These are phyloP conservation scores for Rhododendron mucronatum DNA, from an alignment of 148 eudicot genomes.

Conservation along the genomic window DNA sequence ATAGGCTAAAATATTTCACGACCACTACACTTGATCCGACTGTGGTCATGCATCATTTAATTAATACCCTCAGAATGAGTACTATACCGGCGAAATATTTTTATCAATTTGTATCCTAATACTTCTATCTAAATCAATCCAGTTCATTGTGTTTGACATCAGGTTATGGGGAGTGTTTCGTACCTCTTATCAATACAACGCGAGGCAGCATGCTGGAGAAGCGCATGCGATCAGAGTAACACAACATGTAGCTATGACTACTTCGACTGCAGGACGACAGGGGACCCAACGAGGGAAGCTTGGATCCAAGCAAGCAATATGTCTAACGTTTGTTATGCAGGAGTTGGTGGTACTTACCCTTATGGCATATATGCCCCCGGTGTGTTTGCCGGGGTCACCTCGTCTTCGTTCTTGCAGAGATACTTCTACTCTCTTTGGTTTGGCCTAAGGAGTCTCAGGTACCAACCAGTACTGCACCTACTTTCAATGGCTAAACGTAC, in stretches of 20 bases:
- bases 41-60: not conserved
- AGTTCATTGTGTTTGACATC: not conserved
- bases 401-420: conserved; percentile 40
- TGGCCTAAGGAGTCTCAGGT: conserved; percentile 73
- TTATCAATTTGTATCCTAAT: not conserved
- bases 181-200: conserved; percentile 64
- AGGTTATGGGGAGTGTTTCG: conserved; percentile 74
- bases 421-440: conserved; percentile 81
- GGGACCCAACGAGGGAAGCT: conserved; percentile 28
- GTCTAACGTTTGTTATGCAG: conserved; percentile 35
- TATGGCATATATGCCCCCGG: conserved; percentile 64
- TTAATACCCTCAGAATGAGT: not conserved
- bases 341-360: conserved; percentile 17
- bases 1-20: no score
- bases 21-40: not conserved
- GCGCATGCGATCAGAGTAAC: conserved; percentile 28
- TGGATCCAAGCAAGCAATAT: conserved; percentile 58
- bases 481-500: not conserved
- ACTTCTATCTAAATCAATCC: not conserved
- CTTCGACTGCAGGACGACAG: conserved; percentile 43
- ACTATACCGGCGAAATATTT: not conserved
- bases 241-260: conserved; percentile 31
- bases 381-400: conserved; percentile 34
- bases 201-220: conserved; percentile 67
- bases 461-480: not conserved